Evolutionary conservation across 2,329 filamentous ascomycete species (phyloP).

Genomic region (Dactylellina haptotyla): DNA sequence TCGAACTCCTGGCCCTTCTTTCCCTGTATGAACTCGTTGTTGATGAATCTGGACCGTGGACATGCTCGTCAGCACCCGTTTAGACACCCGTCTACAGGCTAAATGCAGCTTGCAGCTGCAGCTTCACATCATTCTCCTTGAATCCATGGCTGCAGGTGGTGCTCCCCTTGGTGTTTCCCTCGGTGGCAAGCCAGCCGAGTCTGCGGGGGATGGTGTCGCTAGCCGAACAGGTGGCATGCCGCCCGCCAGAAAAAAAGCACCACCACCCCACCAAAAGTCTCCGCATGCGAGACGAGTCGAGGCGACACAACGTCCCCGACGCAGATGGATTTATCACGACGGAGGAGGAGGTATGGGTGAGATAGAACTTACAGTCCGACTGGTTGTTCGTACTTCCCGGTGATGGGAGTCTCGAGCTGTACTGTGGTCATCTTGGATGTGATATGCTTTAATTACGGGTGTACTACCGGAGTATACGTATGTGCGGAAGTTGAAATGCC

Average conservation of each 20-base stretch:
- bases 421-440: conserved; percentile 35
- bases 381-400: conserved; percentile 66
- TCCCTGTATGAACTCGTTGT: conserved; percentile 87
- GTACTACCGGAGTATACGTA: background rate
- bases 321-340: no score
- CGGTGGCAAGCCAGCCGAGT: conserved; percentile 26
- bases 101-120: conserved; percentile 55
- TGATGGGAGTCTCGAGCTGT: conserved; percentile 40
- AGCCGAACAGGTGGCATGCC: conserved; percentile 1
- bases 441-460: background rate
- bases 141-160: no score
- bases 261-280: conserved; percentile 37
- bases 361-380: conserved; percentile 57
- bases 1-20: conserved; percentile 91
- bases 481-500: background rate
- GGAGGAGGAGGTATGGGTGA: background rate
- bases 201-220: background rate
- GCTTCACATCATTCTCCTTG: conserved; percentile 13
- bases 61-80: conserved; percentile 31
- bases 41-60: conserved; percentile 75
- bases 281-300: conserved; percentile 17
- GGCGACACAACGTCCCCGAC: no score
- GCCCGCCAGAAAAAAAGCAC: background rate
- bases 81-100: conserved; percentile 24
- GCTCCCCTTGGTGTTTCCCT: background rate